Conservation (phyloP, 768 basidiomycete genomes). For the Rhodotorula babjevae region DNA sequence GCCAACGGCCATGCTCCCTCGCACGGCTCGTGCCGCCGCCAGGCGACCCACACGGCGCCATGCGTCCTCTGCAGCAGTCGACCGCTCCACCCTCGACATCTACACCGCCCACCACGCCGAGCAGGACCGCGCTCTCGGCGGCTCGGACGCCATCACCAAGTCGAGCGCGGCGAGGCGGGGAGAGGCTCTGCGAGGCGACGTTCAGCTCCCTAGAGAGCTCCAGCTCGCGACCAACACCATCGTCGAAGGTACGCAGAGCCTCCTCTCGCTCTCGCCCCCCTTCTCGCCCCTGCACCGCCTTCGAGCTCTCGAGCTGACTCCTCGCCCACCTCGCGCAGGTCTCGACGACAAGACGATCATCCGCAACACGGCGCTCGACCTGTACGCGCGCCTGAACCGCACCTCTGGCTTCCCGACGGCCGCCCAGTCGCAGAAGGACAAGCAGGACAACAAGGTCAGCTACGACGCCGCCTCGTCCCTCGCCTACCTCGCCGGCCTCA, state of each 20-base stretch:
- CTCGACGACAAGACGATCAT: constrained; percentile 51
- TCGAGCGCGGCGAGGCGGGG: constrained; percentile 44
- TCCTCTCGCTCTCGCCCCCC: not conserved
- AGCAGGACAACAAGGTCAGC: constrained; percentile 65
- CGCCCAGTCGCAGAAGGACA: constrained; percentile 36
- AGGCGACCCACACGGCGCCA: not conserved
- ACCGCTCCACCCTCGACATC: constrained; percentile 33
- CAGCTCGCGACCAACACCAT: constrained; percentile 67
- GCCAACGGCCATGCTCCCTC: constrained; percentile 10
- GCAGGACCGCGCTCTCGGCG: not conserved
- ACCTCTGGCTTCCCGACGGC: constrained; percentile 55
- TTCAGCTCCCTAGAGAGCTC: constrained; percentile 68
- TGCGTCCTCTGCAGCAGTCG: constrained; percentile 2
- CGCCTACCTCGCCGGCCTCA: constrained; percentile 77
- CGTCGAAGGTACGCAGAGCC: constrained; percentile 17
- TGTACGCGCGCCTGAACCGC: constrained; percentile 59
- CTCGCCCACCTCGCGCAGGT: not conserved
- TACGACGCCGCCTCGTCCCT: constrained; percentile 63
- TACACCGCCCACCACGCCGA: constrained; percentile 58
- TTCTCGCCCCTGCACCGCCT: too few relatives aligned
- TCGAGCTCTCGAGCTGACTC: not conserved
- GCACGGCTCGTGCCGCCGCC: not conserved
- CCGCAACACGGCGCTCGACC: constrained; percentile 62
- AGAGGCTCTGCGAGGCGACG: constrained; percentile 64
- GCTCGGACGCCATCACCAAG: not conserved